phyloP scores from a whole-genome alignment of 225 moss, liverwort and hornwort genomes.

The Physcomitrium patens region DNA sequence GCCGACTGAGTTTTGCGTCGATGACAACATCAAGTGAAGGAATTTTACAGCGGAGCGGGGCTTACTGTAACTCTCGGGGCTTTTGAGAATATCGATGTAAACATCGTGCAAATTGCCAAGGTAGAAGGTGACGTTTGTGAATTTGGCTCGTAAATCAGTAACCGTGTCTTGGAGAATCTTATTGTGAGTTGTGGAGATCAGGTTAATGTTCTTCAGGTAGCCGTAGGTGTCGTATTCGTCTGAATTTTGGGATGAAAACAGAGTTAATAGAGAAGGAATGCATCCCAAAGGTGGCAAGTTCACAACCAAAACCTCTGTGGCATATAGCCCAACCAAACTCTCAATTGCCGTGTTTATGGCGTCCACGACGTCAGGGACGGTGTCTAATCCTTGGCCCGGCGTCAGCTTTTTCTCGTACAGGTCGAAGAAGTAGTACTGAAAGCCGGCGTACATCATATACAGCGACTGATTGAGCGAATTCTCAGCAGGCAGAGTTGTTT shows the following conservation, averaged over 20 bases:
- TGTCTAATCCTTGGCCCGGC: slow-evolving; percentile 23
- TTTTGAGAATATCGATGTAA: slow-evolving; percentile 35
- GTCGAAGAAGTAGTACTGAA: slow-evolving; percentile 47
- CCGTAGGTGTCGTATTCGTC: slow-evolving; percentile 35
- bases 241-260: slow-evolving; percentile 16
- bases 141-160: slow-evolving; percentile 30
- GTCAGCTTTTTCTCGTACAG: slow-evolving; percentile 38
- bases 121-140: slow-evolving; percentile 26
- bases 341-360: slow-evolving; percentile 30
- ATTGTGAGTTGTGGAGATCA: slow-evolving; percentile 44
- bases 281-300: slow-evolving; percentile 57
- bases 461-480: slow-evolving; percentile 42
- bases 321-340: slow-evolving; percentile 33
- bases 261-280: slow-evolving; percentile 43
- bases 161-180: slow-evolving; percentile 33
- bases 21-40: too few species aligned
- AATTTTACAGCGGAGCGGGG: not conserved
- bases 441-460: slow-evolving; percentile 42
- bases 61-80: slow-evolving; percentile 42
- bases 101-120: slow-evolving; percentile 38
- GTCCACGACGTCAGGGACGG: slow-evolving; percentile 24
- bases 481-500: slow-evolving; percentile 31
- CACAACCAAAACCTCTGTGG: slow-evolving; percentile 44
- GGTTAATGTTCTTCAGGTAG: slow-evolving; percentile 43
- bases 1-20: too few species aligned